A percentile compares a stretch with the other conserved stretches of the same genome.
These are phyloP conservation scores for Magnusiomyces sp. DNA, from an alignment of 1,139 yeast species.

Conservation along the genomic window DNA sequence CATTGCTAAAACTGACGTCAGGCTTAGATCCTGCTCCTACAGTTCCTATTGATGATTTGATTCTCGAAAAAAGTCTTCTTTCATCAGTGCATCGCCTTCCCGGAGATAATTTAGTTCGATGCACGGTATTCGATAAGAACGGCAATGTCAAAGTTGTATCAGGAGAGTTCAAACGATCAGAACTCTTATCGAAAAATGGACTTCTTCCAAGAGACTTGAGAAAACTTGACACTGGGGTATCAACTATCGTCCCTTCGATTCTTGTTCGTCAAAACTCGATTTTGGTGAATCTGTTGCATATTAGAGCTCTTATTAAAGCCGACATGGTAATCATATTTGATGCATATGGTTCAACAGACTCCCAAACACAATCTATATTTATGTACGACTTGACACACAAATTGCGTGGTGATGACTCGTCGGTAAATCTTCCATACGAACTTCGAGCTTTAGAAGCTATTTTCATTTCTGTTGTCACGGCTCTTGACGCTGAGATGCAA, in stretches of 20 bases:
- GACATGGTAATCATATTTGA: constrained; percentile 82
- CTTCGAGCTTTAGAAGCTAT: constrained; percentile 86
- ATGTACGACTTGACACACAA: constrained; percentile 83
- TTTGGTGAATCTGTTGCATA: constrained; percentile 70
- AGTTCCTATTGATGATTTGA: constrained; percentile 21
- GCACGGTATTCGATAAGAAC: constrained; percentile 67
- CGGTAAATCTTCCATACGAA: constrained; percentile 51
- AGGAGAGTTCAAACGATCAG: constrained; percentile 68
- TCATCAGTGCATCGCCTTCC: constrained; percentile 17
- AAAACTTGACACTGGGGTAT: constrained; percentile 79
- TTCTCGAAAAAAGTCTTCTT: constrained; percentile 27
- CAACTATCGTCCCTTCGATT: constrained; percentile 84
- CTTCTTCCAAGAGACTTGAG: constrained; percentile 75
- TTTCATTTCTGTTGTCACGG: constrained; percentile 72
- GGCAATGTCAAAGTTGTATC: constrained; percentile 73
- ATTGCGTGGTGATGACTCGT: constrained; percentile 38
- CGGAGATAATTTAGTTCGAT: constrained; percentile 38
- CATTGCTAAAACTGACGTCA: neutral
- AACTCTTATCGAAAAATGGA: constrained; percentile 65
- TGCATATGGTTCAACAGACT: constrained; percentile 50
- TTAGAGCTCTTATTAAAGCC: constrained; percentile 75
- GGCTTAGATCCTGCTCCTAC: constrained; percentile 1
- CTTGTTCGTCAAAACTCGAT: constrained; percentile 72
- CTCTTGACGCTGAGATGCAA: constrained; percentile 77
- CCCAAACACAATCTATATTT: constrained; percentile 63